Evolutionary conservation across 129 eudicot genomes (phyloP), one percentile per base, ranked within the genome.

Genomic region (Gnaphalium uliginosum): DNA sequence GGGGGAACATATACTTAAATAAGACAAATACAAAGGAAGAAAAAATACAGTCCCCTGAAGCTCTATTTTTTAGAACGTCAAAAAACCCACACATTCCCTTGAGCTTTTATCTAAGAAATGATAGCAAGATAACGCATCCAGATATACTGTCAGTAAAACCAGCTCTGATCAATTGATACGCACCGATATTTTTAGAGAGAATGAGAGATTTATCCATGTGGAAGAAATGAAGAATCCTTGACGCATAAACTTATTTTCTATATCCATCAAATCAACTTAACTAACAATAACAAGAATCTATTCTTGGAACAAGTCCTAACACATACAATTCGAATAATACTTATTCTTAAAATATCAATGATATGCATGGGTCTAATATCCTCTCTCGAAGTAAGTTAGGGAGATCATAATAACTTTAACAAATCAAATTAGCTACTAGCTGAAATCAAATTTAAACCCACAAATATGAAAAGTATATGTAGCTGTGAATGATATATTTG

Each of bases 41-140:
- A 51, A 21, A 53, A 10, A 75, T 54, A 66, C 14, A 35, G 41
- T 35, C 41, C 11, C 11, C 11, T 8, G 11, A 35, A 7, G 41
- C 9, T 5, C 41, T 35, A 2, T 29, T 8, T 35, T 35, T 7
- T 35, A 35, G 41, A 35, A 35, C 11, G 41, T 8, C 2, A 35
- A 35, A 35, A 27, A 27, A 27, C 1, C 7, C 41, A 6, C 15
- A 21, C 39, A 15, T 65, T 65, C 65, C 79, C 24, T 63, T 66
- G 32, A 51, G 73, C 66, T 51, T 22, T 50, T 66, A 76, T 76
- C 25, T 22, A 76, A 65, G 72, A 14, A 30, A 65, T 22, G 37
- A 35, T 7, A 51, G 14, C 54, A 15, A 65, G 21, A 13, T 22
- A 63, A 75, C 26, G 50, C 53, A 27, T 64, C 72, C 5, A 75